Evolutionary conservation across 768 basidiomycete species (phyloP).

Genomic region (Coprinopsis cinerea): DNA sequence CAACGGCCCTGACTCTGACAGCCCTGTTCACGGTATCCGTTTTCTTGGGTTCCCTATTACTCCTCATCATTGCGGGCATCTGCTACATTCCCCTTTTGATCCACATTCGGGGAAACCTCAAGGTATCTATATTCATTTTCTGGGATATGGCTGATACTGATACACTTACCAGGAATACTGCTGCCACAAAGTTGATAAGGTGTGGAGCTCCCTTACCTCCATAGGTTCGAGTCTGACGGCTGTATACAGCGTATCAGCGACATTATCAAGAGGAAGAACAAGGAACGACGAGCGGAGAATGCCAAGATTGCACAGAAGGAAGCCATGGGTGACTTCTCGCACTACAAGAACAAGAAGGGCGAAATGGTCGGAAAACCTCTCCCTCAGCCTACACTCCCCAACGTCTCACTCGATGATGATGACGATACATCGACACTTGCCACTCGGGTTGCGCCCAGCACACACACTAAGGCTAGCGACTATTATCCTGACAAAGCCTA

Average conservation of each 20-base stretch:
- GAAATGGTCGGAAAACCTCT: constrained; percentile 73
- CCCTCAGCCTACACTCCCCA: constrained; percentile 93
- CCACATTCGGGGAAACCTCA: constrained; percentile 95
- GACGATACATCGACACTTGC: constrained; percentile 55
- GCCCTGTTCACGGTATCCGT: constrained; percentile 88
- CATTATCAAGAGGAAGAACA: constrained; percentile 87
- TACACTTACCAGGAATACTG: constrained; percentile 72
- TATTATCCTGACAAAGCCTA: constrained; percentile 49
- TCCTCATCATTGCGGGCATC: constrained; percentile 79
- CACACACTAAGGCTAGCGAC: constrained; percentile 51
- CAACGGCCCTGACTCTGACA: constrained; percentile 79
- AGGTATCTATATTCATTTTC: constrained; percentile 41
- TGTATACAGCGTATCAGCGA: constrained; percentile 74
- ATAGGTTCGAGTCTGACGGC: too few species aligned
- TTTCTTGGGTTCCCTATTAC: constrained; percentile 76
- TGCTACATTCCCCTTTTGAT: constrained; percentile 92
- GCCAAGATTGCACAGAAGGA: constrained; percentile 84
- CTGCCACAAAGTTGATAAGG: constrained; percentile 98
- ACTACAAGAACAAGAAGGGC: constrained; percentile 91
- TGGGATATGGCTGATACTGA: neutral
- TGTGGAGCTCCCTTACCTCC: constrained; percentile 29
- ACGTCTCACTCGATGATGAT: constrained; percentile 82
- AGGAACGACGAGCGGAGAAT: constrained; percentile 77
- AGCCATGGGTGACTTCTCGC: constrained; percentile 85
- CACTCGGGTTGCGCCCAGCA: constrained; percentile 48